Evolutionary conservation across 257 asterid genomes (phyloP).

Genomic region (Plantago major): DNA sequence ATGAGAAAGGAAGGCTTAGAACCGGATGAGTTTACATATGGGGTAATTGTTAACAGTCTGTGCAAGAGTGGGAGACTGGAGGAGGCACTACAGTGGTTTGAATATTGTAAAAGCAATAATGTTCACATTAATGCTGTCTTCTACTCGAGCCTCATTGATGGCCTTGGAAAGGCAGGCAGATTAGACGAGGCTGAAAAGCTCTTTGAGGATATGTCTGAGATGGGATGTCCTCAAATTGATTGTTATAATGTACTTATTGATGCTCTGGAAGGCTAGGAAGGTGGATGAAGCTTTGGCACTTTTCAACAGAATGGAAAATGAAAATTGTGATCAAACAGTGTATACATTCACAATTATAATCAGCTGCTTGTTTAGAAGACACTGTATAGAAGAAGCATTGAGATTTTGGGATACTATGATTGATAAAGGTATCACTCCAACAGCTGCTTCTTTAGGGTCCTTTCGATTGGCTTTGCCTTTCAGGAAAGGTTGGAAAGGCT

Average conservation of each 20-base stretch:
- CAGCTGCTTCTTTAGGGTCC: constrained; percentile 74
- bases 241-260: constrained; percentile 82
- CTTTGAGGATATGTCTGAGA: constrained; percentile 71
- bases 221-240: constrained; percentile 73
- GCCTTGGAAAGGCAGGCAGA: constrained; percentile 85
- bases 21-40: constrained; percentile 79
- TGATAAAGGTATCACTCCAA: constrained; percentile 83
- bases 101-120: constrained; percentile 49
- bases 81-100: constrained; percentile 73
- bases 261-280: constrained; percentile 58
- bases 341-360: constrained; percentile 87
- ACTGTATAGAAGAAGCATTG: constrained; percentile 73
- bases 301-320: constrained; percentile 75
- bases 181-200: constrained; percentile 62
- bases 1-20: constrained; percentile 66
- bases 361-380: constrained; percentile 58
- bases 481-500: constrained; percentile 90
- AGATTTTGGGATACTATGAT: constrained; percentile 79
- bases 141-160: constrained; percentile 84
- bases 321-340: constrained; percentile 83
- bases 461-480: constrained; percentile 77
- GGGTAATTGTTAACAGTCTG: constrained; percentile 71
- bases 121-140: constrained; percentile 50
- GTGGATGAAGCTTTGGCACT: constrained; percentile 61
- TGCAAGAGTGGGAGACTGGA: constrained; percentile 74